A percentile compares a stretch with the other conserved stretches of the same genome.
phyloP scores from a whole-genome alignment of 2,329 filamentous ascomycete species.

The Fusarium subglutinans region DNA sequence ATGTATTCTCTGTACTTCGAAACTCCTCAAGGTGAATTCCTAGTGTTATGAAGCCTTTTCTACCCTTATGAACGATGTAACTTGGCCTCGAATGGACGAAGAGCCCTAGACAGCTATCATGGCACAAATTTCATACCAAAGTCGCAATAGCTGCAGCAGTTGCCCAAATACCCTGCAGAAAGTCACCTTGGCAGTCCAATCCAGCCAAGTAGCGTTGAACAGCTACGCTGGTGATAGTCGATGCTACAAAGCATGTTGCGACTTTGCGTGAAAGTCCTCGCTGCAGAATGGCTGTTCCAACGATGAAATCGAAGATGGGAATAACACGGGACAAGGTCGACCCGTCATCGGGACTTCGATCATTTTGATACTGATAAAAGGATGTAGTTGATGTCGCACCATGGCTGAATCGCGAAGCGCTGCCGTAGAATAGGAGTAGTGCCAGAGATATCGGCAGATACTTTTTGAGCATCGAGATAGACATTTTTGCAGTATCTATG shows the following conservation, averaged over 20 bases:
- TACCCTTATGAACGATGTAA: too few species aligned
- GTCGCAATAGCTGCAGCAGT: background rate
- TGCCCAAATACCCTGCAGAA: slow-evolving; percentile 19
- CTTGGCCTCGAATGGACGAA: too few species aligned
- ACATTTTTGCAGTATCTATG: background rate
- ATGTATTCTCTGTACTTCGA: fast-evolving
- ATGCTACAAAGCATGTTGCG: slow-evolving; percentile 22
- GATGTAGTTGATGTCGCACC: slow-evolving; percentile 16
- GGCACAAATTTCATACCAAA: background rate
- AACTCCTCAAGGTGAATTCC: fast-evolving
- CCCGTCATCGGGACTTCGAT: slow-evolving; percentile 10
- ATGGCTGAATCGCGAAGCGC: slow-evolving; percentile 25
- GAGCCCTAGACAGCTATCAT: fast-evolving
- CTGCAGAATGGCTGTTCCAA: background rate
- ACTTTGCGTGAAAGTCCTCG: slow-evolving; percentile 3
- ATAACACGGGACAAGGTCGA: slow-evolving; percentile 6
- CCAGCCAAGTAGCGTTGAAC: slow-evolving; percentile 4
- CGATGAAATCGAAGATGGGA: slow-evolving; percentile 17
- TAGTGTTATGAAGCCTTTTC: too few species aligned
- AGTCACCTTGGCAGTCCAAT: background rate
- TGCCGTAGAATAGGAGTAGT: slow-evolving; percentile 26
- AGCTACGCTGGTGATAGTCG: slow-evolving; percentile 8
- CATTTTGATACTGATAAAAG: slow-evolving; percentile 24
- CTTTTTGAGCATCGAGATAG: background rate
- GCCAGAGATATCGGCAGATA: slow-evolving; percentile 14